Base-by-base conservation (phyloP, 139 green algal genomes). In the Trebouxia sp. region DNA sequence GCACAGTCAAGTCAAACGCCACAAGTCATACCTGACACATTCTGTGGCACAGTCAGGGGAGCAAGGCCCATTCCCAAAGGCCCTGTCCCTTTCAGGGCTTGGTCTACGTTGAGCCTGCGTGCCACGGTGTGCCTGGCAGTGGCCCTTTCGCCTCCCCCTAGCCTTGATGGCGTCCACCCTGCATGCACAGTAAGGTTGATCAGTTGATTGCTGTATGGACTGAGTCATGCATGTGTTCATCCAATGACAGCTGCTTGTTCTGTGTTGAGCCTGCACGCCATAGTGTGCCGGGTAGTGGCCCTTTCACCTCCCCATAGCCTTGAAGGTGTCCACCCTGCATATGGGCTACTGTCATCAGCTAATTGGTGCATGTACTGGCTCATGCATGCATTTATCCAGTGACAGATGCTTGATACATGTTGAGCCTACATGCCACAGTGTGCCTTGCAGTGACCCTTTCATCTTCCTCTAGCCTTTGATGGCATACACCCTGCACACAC, bases 41-140 rank as follows among this genome's bases (percentile, higher is more conserved):
- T 76, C 39, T 76, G 66, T 38, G 66, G 66, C 39, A 76, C 66
- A 37, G 22, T 53, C 0, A 50, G 39, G 39, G 66, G 58, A 39
- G 58, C 58, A 28, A 69, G 58, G 58, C 58, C 58, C 17, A 12
- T 76, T 37, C 66, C 66, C 38, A 28, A 38, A 20, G 24, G 24
- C 66, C 66, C 41, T 55, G 66, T 38, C 66, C 66, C 39, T 50
- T 76, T 76, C 22, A 76, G 66, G 39, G 66, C 66, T 38, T 76
- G 66, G 8, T 76, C 66, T 38, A 76, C 66, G 0, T 76, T 76
- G n/a, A 76, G 38, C 66, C 66, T 48, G 22, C 66, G 66, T 37
- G 66, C 66, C 9, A 76, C 66, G 20, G 66, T 76, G 66, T 76
- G 66, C 17, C 66, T 48, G 22, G 32, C 66, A 76, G n/a, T 38